Evolutionary conservation across 495 filamentous ascomycete genomes (phyloP).

Genomic region (Hypoxylon crocopeplum): DNA sequence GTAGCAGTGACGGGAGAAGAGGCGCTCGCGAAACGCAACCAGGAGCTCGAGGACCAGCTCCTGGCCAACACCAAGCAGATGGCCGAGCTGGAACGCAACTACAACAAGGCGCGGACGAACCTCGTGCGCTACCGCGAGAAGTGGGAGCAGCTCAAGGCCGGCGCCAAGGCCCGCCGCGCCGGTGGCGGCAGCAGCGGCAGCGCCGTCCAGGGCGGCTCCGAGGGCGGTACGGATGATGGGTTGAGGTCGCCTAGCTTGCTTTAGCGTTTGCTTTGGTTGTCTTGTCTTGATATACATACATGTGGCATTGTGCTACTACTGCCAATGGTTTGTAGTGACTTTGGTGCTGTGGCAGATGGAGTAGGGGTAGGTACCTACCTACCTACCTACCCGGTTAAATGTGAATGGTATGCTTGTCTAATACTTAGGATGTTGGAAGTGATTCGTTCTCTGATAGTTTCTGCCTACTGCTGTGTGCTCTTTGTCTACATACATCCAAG

Average conservation of each 20-base stretch:
- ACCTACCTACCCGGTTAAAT: too few species aligned
- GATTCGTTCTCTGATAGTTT: too few species aligned
- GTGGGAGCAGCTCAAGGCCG: slow-evolving; percentile 86
- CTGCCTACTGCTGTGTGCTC: too few species aligned
- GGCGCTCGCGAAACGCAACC: slow-evolving; percentile 49
- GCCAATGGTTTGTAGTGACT: too few species aligned
- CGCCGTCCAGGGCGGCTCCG: slow-evolving; percentile 5
- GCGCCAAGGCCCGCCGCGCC: slow-evolving; percentile 71
- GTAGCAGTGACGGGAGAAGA: slow-evolving; percentile 40
- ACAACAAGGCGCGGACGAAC: slow-evolving; percentile 71
- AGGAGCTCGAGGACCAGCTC: slow-evolving; percentile 67
- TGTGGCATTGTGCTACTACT: too few species aligned
- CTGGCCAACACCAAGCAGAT: slow-evolving; percentile 57
- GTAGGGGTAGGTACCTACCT: too few species aligned
- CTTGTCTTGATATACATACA: too few species aligned
- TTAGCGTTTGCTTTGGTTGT: not conserved
- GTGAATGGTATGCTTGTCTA: too few species aligned
- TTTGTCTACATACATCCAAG: too few species aligned
- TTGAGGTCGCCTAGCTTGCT: slow-evolving; percentile 27
- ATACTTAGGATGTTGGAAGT: too few species aligned
- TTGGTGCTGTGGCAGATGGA: too few species aligned
- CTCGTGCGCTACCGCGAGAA: slow-evolving; percentile 74
- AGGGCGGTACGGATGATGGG: slow-evolving; percentile 21
- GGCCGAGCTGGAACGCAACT: slow-evolving; percentile 65
- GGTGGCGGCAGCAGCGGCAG: slow-evolving; percentile 41